Conservation (phyloP, 225 moss, liverwort and hornwort species). For the Pleurozium schreberi region DNA sequence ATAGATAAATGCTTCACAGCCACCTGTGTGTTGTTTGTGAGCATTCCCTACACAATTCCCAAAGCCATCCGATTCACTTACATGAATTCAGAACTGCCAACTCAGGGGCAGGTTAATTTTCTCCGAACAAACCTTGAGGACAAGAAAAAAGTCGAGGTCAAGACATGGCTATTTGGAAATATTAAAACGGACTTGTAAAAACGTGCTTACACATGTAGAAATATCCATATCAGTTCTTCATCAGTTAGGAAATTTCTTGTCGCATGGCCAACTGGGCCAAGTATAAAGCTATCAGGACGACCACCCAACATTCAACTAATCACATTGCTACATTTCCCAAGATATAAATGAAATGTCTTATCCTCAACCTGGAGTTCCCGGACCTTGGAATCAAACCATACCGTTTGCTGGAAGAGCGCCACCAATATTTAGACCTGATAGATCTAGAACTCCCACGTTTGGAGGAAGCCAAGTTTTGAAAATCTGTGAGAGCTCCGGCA, state of each 20-base stretch:
- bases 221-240: neutral
- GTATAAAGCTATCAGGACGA: neutral
- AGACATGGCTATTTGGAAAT: neutral
- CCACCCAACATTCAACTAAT: neutral
- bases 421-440: conserved; percentile 8
- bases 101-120: neutral
- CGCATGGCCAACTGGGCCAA: neutral
- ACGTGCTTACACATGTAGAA: neutral
- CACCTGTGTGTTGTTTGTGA: neutral
- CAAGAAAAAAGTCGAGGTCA: neutral
- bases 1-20: conserved; percentile 15
- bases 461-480: neutral
- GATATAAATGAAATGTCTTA: neutral
- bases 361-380: neutral
- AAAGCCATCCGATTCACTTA: neutral
- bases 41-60: neutral
- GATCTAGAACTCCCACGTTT: conserved; percentile 10
- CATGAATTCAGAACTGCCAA: neutral
- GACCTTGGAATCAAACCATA: neutral
- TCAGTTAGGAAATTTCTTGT: no score
- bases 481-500: conserved; percentile 1
- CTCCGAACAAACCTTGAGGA: neutral
- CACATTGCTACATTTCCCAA: neutral
- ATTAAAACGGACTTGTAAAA: neutral
- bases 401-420: neutral